phyloP scores from a whole-genome alignment of 495 filamentous ascomycete genomes.

The Gamarada debralockiae region DNA sequence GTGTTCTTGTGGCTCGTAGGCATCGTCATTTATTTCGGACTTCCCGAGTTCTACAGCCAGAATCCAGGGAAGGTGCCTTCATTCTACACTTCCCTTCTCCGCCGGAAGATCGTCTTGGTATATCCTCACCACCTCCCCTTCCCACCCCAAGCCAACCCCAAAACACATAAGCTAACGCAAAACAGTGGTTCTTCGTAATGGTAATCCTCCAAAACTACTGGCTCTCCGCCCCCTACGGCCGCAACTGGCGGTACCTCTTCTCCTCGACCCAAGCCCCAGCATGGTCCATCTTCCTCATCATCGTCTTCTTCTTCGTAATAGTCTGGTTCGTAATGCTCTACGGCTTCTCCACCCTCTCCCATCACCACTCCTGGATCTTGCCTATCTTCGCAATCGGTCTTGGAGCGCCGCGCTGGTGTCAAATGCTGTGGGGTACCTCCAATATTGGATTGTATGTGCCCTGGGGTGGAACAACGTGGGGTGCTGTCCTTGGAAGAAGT shows the following conservation, averaged over 20 bases:
- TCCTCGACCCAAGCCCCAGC: constrained; percentile 43
- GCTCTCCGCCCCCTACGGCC: constrained; percentile 56
- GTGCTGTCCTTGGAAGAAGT: constrained; percentile 47
- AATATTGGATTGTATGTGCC: constrained; percentile 56
- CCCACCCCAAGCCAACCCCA: too few relatives aligned
- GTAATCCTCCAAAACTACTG: constrained; percentile 66
- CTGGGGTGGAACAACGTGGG: constrained; percentile 46
- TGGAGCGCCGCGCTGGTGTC: constrained; percentile 59
- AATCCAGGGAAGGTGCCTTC: constrained; percentile 62
- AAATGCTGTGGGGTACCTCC: constrained; percentile 62
- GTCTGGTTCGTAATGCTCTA: constrained; percentile 50
- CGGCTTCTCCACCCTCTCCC: constrained; percentile 44
- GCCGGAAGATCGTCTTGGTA: constrained; percentile 57
- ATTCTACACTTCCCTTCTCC: constrained; percentile 51
- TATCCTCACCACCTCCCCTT: too few relatives aligned
- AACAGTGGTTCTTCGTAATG: constrained; percentile 57
- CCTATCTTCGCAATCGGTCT: constrained; percentile 65
- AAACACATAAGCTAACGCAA: too few relatives aligned
- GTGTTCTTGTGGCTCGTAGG: constrained; percentile 49
- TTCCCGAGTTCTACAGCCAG: constrained; percentile 65
- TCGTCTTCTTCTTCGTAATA: constrained; percentile 55
- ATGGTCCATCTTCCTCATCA: constrained; percentile 49
- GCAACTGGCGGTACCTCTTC: constrained; percentile 58
- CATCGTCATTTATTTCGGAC: constrained; percentile 47
- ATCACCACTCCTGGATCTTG: constrained; percentile 58